These are phyloP conservation scores for Suhomyces sp. DNA, from an alignment of 805 yeast genomes.

Conservation along the genomic window DNA sequence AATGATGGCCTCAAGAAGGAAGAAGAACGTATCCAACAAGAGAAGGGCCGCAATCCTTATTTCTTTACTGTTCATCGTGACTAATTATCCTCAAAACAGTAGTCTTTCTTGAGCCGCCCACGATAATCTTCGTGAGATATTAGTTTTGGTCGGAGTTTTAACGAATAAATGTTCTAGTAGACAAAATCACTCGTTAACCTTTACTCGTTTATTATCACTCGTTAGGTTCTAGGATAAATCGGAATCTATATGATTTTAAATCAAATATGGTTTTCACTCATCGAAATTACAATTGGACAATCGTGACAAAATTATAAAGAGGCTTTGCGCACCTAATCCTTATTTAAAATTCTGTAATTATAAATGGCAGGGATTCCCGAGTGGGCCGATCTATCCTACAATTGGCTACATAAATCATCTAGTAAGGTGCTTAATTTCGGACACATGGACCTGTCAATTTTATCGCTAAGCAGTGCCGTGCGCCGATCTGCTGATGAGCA, in stretches of 20 bases:
- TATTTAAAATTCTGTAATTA: not conserved
- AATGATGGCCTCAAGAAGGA: slow-evolving; percentile 77
- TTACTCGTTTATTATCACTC: not conserved
- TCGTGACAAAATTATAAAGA: not conserved
- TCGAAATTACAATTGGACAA: not conserved
- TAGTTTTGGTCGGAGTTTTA: not conserved
- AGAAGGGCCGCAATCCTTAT: slow-evolving; percentile 68
- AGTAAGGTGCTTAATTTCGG: not conserved
- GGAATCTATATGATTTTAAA: not conserved
- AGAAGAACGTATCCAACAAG: slow-evolving; percentile 75
- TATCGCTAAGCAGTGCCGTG: not conserved
- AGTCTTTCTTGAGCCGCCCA: no score
- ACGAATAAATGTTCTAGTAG: not conserved
- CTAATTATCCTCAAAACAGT: not conserved
- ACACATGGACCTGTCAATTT: not conserved
- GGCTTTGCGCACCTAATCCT: not conserved
- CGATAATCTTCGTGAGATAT: no score
- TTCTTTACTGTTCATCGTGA: slow-evolving; percentile 53
- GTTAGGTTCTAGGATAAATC: not conserved
- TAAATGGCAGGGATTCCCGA: not conserved
- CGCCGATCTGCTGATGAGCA: not conserved
- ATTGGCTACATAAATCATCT: not conserved
- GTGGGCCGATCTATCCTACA: not conserved
- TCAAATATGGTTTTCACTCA: not conserved
- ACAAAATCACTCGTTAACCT: not conserved